Evolutionary conservation across 768 basidiomycete species (phyloP), one percentile per base, ranked within the genome.

Genomic region (Rhodosporidiobolus odoratus): DNA sequence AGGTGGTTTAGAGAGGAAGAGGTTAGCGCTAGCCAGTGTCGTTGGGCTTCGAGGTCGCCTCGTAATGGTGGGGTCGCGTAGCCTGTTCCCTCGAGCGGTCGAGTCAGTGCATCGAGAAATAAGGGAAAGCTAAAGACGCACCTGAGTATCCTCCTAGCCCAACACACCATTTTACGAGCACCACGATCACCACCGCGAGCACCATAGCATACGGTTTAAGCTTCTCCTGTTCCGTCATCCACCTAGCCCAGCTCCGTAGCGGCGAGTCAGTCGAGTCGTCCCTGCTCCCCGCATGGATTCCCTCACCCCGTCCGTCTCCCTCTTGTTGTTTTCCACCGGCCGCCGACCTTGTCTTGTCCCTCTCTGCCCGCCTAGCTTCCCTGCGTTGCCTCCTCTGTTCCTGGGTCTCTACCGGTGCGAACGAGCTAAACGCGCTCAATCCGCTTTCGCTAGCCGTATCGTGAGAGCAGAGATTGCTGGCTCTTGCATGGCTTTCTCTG

Each of bases 71-170:
- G 73, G 4, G 68, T 57, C 12, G 60, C 66, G 38, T 32, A 54
- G 10, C 78, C 78, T 78, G 70, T 25, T 2, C 4, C 8, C 0
- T 7, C 12, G 25, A 30, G 38, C 1, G 41, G 16, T 12, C 5
- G 34, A 23, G 12, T 5, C 4, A 15, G 45, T 4, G 38, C 12
- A 50, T 16, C 35, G 30, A 50, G 53, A 19, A 47, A 21, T 34
- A 48, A 35, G 35, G 16, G 2, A 19, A 50, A 27, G 21, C 19
- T 10, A 27, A 21, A 30, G 80, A 87, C 69, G 66, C 69, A 90
- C 92, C 92, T 40, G 91, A 92, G 80, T 92, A 93, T 27, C 86
- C 84, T 23, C 89, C 90, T 37, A 93, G 75, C 21, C 90, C 88
- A 38, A 90, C 81, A 67, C 83, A 83, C 81, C 86, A 86, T 78